Percentiles rank a stretch among this genome's conserved stretches.
These are phyloP conservation scores for Panaeolus cyanescens DNA, from an alignment of 768 basidiomycete species.

Conservation along the genomic window DNA sequence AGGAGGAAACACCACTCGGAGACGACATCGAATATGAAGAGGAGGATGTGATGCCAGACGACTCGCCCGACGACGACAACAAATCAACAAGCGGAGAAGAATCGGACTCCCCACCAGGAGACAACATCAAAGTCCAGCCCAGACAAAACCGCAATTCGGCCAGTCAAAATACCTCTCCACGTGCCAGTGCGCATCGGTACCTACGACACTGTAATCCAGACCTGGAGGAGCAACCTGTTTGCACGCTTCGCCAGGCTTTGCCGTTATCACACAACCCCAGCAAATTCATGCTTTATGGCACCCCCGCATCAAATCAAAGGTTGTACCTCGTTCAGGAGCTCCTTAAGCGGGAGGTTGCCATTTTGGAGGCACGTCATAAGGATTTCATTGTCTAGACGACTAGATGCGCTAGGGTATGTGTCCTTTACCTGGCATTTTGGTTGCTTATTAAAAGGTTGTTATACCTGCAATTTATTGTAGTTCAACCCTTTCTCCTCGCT, in stretches of 20 bases:
- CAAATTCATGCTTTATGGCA: not conserved
- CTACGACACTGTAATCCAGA: too few relatives aligned
- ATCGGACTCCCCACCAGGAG: too few relatives aligned
- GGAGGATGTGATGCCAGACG: too few relatives aligned
- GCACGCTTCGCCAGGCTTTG: not conserved
- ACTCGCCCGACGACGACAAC: too few relatives aligned
- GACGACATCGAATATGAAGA: too few relatives aligned
- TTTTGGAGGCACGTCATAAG: not conserved
- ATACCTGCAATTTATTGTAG: not conserved
- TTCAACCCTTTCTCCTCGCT: constrained; percentile 2
- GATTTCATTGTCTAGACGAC: not conserved
- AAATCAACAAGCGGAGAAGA: too few relatives aligned
- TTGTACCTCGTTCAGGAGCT: not conserved
- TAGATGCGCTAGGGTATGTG: not conserved
- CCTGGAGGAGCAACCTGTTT: not conserved
- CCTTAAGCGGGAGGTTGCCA: not conserved
- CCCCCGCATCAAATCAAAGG: not conserved
- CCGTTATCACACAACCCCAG: not conserved
- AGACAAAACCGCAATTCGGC: too few relatives aligned
- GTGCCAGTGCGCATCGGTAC: too few relatives aligned
- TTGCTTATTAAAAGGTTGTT: not conserved
- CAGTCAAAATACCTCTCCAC: too few relatives aligned
- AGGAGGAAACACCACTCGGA: too few relatives aligned
- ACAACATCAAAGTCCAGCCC: too few relatives aligned
- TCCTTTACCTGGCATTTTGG: too few relatives aligned